These are phyloP conservation scores for Aspergillus funiculosus DNA, from an alignment of 495 filamentous ascomycete genomes.

Conservation along the genomic window DNA sequence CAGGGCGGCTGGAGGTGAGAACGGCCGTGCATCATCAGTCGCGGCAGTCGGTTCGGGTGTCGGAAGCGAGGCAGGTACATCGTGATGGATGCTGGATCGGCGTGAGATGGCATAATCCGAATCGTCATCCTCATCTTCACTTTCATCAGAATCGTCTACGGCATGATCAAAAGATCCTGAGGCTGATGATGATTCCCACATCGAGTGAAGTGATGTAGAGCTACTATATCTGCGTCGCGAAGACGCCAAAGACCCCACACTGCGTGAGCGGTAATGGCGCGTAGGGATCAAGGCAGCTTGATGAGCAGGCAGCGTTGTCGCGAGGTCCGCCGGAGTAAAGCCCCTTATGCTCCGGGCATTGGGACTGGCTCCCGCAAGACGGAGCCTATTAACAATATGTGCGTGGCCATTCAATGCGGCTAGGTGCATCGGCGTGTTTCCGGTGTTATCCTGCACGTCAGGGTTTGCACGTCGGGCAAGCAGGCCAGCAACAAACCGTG, in stretches of 20 bases:
- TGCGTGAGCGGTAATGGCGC: conserved; percentile 53
- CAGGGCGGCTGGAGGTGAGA: conserved; percentile 57
- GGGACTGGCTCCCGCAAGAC: conserved; percentile 66
- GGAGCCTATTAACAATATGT: conserved; percentile 69
- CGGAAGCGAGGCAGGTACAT: conserved; percentile 22
- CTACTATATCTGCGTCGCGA: conserved; percentile 62
- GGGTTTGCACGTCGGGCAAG: conserved; percentile 74
- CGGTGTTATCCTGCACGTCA: conserved; percentile 68
- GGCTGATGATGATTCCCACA: conserved; percentile 51
- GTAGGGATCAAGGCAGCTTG: conserved; percentile 51
- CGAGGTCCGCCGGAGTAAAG: conserved; percentile 67
- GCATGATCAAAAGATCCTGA: conserved; percentile 39
- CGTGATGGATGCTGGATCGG: conserved; percentile 41
- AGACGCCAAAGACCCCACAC: conserved; percentile 45
- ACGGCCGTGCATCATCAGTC: conserved; percentile 29
- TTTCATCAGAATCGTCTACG: conserved; percentile 45
- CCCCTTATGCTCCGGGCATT: conserved; percentile 64
- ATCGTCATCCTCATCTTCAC: conserved; percentile 34
- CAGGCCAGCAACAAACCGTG: conserved; percentile 72
- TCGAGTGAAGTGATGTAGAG: conserved; percentile 56
- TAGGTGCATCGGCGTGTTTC: conserved; percentile 79
- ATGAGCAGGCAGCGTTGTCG: conserved; percentile 53
- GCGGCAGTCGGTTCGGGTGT: conserved; percentile 26
- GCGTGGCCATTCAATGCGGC: conserved; percentile 71
- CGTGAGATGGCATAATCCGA: conserved; percentile 41